Conservation (phyloP, 129 eudicot species). For the sunflower (Helianthus annuus) region HanXRQr2.0-SUNRISE NC_035444.2:39565717-39566216, state of each 20-base stretch:
- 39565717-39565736: not conserved
- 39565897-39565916: constrained; percentile 64
- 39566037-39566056: constrained; percentile 72
- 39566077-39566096: constrained; percentile 78
- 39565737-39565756: not conserved
- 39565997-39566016: constrained; percentile 85
- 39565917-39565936: constrained; percentile 74
- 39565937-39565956: constrained; percentile 78
- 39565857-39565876: constrained; percentile 75
- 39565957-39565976: constrained; percentile 67
- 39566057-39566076: constrained; percentile 91
- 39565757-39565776: constrained; percentile 22
- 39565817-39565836: constrained; percentile 76
- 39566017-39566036: constrained; percentile 77
- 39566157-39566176: constrained; percentile 72
- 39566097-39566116: constrained; percentile 67
- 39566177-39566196: constrained; percentile 75
- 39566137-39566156: constrained; percentile 75
- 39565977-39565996: constrained; percentile 82
- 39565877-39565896: constrained; percentile 84
- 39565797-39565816: constrained; percentile 74
- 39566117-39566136: constrained; percentile 72
- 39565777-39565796: constrained; percentile 74
- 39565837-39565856: constrained; percentile 77
- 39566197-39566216: constrained; percentile 73